Percentiles rank a stretch among this genome's conserved stretches.
phyloP scores from a whole-genome alignment of 805 yeast species.

The Tetrapisispora pingtungensis region DNA sequence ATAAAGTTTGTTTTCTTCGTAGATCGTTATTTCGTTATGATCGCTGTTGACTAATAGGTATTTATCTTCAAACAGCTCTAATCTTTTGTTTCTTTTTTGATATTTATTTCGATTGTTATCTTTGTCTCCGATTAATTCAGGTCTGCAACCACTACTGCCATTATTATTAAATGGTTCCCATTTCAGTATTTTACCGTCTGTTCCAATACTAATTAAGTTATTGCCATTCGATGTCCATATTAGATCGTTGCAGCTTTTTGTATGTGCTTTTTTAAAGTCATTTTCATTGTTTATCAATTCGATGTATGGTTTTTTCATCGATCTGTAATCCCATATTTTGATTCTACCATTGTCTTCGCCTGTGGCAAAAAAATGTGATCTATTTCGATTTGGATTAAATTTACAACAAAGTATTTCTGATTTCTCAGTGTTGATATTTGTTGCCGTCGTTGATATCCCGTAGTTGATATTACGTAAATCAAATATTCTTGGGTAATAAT shows the following conservation, averaged over 20 bases:
- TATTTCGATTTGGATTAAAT: constrained; percentile 55
- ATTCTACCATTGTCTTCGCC: constrained; percentile 79
- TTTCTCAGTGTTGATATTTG: constrained; percentile 35
- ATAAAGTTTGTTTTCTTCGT: constrained; percentile 13
- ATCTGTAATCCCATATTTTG: constrained; percentile 75
- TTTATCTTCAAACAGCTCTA: constrained; percentile 14
- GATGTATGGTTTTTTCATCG: constrained; percentile 13
- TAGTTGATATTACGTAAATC: constrained; percentile 68
- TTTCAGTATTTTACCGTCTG: constrained; percentile 68
- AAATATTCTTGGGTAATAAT: constrained; percentile 54
- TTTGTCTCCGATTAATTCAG: constrained; percentile 13
- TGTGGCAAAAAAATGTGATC: constrained; percentile 53
- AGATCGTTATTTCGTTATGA: constrained; percentile 20
- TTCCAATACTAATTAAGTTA: constrained; percentile 55
- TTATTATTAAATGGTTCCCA: constrained; percentile 43
- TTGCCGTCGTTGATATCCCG: constrained; percentile 61
- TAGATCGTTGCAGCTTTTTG: constrained; percentile 69
- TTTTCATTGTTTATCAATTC: constrained; percentile 11
- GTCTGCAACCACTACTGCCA: too few relatives aligned
- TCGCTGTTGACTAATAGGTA: constrained; percentile 20
- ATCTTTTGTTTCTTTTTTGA: constrained; percentile 18
- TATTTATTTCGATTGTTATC: constrained; percentile 17
- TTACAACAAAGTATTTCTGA: constrained; percentile 35
- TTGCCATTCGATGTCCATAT: constrained; percentile 63
- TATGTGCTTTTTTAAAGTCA: constrained; percentile 47